Base-by-base conservation (phyloP, 371 early-diverging fungal species). In the Mucor plumbeus region DNA sequence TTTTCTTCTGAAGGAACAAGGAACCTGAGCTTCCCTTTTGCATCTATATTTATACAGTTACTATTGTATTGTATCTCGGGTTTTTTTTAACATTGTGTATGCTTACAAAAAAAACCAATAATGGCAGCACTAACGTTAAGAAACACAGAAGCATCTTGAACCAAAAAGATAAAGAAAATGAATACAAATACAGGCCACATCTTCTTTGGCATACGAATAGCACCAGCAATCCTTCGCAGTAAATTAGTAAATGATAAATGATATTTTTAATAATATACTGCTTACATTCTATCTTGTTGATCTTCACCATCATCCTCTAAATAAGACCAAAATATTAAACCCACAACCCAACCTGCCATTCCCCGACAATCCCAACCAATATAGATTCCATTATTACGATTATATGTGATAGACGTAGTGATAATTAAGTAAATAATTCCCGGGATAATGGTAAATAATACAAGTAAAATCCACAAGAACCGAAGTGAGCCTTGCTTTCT, bases 341-440 rank as follows among this genome's bases (percentile, higher is more conserved):
- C 76, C 1, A 76, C 73, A 0, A 64, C 73, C 70, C 70, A 73
- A 7, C 68, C 76, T 21, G 68, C 36, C 60, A 70, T 59, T 17
- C 76, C 76, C 11, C 38, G 44, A 59, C 39, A 74, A 36, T 56
- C 56, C 34, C 34, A 56, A 3, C 3, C 36, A 36, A 33, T n/a
- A 4, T 15, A 34, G 9, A 56, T 10, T 26, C 5, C 8, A 31
- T 31, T 14, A 9, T 39, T 35, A 13, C 19, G 31, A 11, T 13
- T 31, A 41, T 5, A 17, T 8, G 47, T 44, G 9, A 59, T 48
- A 10, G 40, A 26, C 1, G 11, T 60, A n/a, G 66, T 41, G 3
- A 61, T 13, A 5, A 57, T 1, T 3, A 61, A 35, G 34, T 64
- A 70, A 5, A 54, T 54, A 2, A 74, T 44, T 1, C 56, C 74